Evolutionary conservation across 1,284 basidiomycete genomes (phyloP), one percentile per base, ranked within the genome.

Genomic region (Cerioporus squamosus): DNA sequence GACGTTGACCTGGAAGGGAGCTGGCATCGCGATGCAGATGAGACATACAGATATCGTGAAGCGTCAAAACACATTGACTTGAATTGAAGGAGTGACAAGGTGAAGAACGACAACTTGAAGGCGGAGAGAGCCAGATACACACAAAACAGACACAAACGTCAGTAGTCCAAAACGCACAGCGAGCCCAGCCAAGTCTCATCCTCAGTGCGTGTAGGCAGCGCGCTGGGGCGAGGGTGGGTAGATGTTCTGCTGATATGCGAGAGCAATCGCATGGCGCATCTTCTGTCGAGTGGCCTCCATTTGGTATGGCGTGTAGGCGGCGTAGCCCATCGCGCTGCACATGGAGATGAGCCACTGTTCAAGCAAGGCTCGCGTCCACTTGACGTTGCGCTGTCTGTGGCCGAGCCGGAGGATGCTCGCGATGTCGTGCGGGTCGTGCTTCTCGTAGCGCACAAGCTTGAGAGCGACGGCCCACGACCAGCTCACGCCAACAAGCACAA

Each of bases 381-480:
- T 72, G 0, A 81, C 75, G 15, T 78, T 74, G 18, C 81, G 81
- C 51, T 82, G 70, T 44, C 74, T 72, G 3, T 77, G 80, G 1
- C 86, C 85, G 59, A 85, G 81, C 48, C 81, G 72, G 36, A 77
- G 72, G 63, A 79, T 75, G 40, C 73, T 68, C 54, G 79, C 81
- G 52, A 74, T 73, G 64, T 76, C 75, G 15, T 51, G 47, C 12
- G 75, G 73, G 61, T 76, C 74, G 61, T 81, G 77, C 58, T 83
- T 82, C 43, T 78, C 71, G 68, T 85, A 90, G 8, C 87, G 78
- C 24, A 86, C 84, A n/a, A 90, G 77, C 68, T 90, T 90, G 60
- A 89, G 80, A 3, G 87, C 84, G 29, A 89, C 79, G 0, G 81
- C 80, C 87, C 87, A 90, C 56, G 82, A 81, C 62, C 86, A 87